These are phyloP conservation scores for Aspergillus sp. DNA, from an alignment of 2,329 filamentous ascomycete species.

Conservation along the genomic window DNA sequence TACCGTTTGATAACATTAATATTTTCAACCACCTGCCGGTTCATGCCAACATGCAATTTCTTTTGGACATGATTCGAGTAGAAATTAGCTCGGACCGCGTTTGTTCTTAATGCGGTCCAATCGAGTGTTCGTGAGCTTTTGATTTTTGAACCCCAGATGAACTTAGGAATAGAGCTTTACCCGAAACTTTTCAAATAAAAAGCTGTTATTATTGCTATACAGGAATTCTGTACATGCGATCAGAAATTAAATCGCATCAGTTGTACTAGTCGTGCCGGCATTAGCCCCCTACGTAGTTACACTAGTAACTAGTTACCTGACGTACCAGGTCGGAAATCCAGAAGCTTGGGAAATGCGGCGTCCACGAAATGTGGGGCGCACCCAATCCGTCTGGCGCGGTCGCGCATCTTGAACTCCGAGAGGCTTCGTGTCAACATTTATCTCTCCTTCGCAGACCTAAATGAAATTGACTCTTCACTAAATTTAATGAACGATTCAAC, in stretches of 20 bases:
- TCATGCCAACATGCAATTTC: neutral
- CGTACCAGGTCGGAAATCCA: neutral
- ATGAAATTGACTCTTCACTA: neutral
- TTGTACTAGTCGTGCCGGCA: too few relatives aligned
- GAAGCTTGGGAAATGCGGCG: neutral
- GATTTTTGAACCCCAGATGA: neutral
- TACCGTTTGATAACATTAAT: neutral
- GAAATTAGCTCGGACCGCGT: neutral
- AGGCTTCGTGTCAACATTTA: constrained; percentile 44
- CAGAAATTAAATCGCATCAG: too few relatives aligned
- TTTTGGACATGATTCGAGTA: neutral
- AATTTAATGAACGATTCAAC: neutral
- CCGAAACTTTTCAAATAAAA: too few relatives aligned
- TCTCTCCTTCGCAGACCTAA: neutral
- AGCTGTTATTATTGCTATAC: too few relatives aligned
- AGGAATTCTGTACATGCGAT: too few relatives aligned
- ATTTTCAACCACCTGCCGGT: neutral
- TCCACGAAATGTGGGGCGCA: constrained; percentile 13
- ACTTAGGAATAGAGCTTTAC: too few relatives aligned
- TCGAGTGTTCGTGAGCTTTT: neutral
- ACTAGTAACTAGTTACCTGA: neutral
- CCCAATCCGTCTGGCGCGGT: constrained; percentile 6
- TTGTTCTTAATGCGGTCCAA: neutral
- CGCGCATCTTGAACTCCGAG: constrained; percentile 21
- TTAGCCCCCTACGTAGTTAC: neutral